Evolutionary conservation across 345 rosid species (phyloP), one percentile per base, ranked within the genome.

Genomic region (Heritiera fomes): DNA sequence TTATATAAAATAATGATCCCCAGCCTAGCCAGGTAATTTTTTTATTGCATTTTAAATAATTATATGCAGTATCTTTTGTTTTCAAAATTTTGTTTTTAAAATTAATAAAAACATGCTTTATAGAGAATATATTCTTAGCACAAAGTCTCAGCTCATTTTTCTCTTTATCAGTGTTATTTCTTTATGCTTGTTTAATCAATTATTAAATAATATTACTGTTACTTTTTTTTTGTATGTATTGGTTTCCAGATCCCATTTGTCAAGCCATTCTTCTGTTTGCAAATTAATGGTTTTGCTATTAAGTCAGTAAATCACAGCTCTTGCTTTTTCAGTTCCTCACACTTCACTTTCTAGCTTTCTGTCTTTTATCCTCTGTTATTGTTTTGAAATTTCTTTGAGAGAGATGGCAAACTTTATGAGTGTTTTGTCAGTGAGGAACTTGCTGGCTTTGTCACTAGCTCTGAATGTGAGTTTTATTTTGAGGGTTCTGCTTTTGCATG

Each of bases 371-470:
- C 50, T 32, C 45, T 47, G 18, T 62, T 63, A 10, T 23, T 15
- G 20, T 14, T 23, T 18, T 20, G 30, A 13, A 68, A 17, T 32
- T 69, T 47, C 8, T 8, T 64, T 8, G 17, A 68, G 47, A 49
- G 49, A 82, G 71, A 92, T 92, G 97, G 88, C 59, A 4, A 82
- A 70, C 72, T 49, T 87, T 41, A 60, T 8, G 55, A 79, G 66
- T 67, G 64, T 87, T 67, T 77, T 93, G 64, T 83, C 97, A 2
- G 55, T 82, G 77, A 89, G 88, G 78, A 87, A 91, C 85, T 75
- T 92, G 75, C 80, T 95, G 79, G 84, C 86, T 58, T 80, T 93
- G 55, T 93, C 98, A 14, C 15, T 92, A 45, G 97, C 98, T 17
- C 67, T 93, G 47, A 95, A 95, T 77, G 84, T 84, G 58, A 87